These are phyloP conservation scores for Monosporozyma unispora DNA, from an alignment of 805 yeast genomes.

Conservation along the genomic window DNA sequence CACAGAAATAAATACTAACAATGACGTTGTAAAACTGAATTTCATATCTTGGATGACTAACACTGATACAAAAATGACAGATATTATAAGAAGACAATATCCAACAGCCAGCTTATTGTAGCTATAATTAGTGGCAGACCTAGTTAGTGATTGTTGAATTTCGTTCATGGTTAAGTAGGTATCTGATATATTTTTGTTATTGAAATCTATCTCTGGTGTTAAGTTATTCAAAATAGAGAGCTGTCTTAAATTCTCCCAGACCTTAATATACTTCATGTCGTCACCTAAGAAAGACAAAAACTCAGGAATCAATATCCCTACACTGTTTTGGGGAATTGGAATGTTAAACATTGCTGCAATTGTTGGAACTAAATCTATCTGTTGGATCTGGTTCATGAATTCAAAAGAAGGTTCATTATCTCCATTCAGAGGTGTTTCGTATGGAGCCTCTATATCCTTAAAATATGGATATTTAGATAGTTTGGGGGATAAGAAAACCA, in stretches of 20 bases:
- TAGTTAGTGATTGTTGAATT: conserved; percentile 44
- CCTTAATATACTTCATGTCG: conserved; percentile 25
- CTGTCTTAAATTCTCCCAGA: conserved; percentile 49
- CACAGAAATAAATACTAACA: conserved; percentile 23
- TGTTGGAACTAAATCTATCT: conserved; percentile 92
- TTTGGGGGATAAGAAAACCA: conserved; percentile 59
- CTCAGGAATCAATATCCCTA: conserved; percentile 61
- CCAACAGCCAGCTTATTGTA: conserved; percentile 38
- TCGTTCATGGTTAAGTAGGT: conserved; percentile 33
- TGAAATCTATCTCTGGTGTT: background rate
- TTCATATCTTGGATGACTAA: background rate
- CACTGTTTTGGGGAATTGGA: conserved; percentile 84
- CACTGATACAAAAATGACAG: conserved; percentile 6
- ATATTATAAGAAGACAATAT: conserved; percentile 13
- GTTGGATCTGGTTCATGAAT: conserved; percentile 57
- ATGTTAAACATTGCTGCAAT: conserved; percentile 68
- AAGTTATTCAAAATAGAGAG: conserved; percentile 8
- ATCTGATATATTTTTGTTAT: conserved; percentile 6
- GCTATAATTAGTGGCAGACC: conserved; percentile 66
- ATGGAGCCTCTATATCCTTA: conserved; percentile 11
- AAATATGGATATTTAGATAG: conserved; percentile 31
- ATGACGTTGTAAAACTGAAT: conserved; percentile 1
- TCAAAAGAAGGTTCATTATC: conserved; percentile 36
- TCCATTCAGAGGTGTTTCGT: conserved; percentile 30
- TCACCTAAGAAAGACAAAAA: conserved; percentile 45